phyloP scores from a whole-genome alignment of 768 basidiomycete genomes.

The Rhodotorula taiwanensis region DNA sequence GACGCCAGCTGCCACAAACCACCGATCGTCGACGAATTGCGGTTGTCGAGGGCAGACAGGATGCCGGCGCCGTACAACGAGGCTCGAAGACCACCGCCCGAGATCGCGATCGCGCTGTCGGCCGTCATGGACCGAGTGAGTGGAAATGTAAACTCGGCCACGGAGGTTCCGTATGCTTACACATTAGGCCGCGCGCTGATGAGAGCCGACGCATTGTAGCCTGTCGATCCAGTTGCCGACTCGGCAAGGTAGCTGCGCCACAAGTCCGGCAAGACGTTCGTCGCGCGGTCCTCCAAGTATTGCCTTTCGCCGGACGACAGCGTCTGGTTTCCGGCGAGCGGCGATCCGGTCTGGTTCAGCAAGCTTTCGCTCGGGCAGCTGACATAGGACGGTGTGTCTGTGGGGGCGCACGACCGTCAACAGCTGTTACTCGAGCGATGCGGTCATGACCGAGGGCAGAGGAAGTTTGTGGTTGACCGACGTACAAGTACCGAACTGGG shows the following conservation, averaged over 20 bases:
- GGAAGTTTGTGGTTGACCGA: no score
- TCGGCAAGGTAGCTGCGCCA: slow-evolving; percentile 61
- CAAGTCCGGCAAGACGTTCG: slow-evolving; percentile 49
- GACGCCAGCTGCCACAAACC: slow-evolving; percentile 65
- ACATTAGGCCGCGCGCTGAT: slow-evolving; percentile 2
- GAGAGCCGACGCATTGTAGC: slow-evolving; percentile 3
- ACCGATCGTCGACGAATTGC: slow-evolving; percentile 59
- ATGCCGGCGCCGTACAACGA: slow-evolving; percentile 62
- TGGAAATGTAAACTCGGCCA: no score
- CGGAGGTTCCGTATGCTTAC: no score
- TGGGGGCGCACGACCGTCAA: no score
- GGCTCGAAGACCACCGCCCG: slow-evolving; percentile 65
- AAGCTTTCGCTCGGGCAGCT: slow-evolving; percentile 10
- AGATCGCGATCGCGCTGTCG: slow-evolving; percentile 58
- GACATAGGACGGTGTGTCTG: slow-evolving; percentile 18
- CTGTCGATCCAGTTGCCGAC: slow-evolving; percentile 45
- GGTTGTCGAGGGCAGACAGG: slow-evolving; percentile 56
- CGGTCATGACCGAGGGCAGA: no score
- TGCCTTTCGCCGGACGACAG: slow-evolving; percentile 52
- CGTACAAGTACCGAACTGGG: slow-evolving; percentile 5
- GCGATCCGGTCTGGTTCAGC: slow-evolving; percentile 9
- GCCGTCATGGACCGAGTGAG: neutral
- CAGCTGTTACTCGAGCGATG: no score
- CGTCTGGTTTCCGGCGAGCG: slow-evolving; percentile 46
- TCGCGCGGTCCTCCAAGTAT: slow-evolving; percentile 51